Base-by-base conservation (phyloP, 225 moss, liverwort and hornwort species). In the Bryoerythrophyllum caledonicum region DNA sequence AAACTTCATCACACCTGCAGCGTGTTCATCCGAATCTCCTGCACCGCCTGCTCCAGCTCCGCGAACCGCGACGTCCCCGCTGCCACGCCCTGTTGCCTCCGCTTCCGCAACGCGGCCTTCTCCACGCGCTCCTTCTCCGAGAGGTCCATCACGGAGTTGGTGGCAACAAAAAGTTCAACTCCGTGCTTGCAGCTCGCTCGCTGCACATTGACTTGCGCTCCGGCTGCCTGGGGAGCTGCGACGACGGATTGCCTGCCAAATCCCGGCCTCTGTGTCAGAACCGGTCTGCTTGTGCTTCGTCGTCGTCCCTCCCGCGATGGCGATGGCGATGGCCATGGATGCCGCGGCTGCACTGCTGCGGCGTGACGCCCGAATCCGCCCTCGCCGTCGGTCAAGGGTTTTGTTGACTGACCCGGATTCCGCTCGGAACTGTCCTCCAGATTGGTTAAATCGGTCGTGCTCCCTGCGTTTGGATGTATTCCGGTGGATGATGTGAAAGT, bases 31-130 rank as follows among this genome's bases (percentile, higher is more conserved):
- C 88, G 88, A 74, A 88, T 88, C 74, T 88, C 88, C 62, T 88
- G 88, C 71, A 88, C 78, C 8, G 88, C 88, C 64, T 83, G 85
- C 83, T 88, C 85, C 23, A 88, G 74, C 76, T 88, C 88, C 43
- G 85, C 85, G 34, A 88, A 88, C n/a, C 88, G 81, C 20, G 83
- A 83, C 8, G 88, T 85, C 20, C 88, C 88, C 26, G 88, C 85
- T 23, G 85, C 85, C 53, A 88, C 85, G 16, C 88, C 85, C 60
- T 88, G 88, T 67, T 88, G 88, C 79, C 88, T 86, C 55, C 88
- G 78, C 78, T 83, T 88, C 25, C 88, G 88, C 78, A 88, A 66
- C 61, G 88, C 88, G n/a, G 85, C 88, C 57, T 88, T 88, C 75
- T 88, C 88, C 49, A 77, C 82, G 34, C 80, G 60, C 78, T 88